Evolutionary conservation across 208 protist genomes (phyloP).

Genomic region (Trypanosoma congolense): DNA sequence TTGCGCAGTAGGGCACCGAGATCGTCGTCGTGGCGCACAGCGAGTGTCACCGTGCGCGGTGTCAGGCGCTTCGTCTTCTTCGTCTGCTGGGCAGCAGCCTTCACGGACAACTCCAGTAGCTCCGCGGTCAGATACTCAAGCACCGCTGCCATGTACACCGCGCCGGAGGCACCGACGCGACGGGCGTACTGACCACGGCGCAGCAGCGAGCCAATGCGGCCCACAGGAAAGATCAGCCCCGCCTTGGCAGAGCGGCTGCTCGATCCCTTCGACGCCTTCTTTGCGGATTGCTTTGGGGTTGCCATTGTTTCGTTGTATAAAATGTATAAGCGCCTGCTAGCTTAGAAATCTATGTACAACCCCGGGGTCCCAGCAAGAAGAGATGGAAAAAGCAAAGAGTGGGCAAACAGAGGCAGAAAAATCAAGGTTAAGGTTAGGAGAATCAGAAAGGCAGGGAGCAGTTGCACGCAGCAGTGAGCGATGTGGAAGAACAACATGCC

Average conservation of each 20-base stretch:
- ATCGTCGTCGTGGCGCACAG: constrained; percentile 80
- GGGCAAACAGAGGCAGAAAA: neutral
- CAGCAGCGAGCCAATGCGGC: constrained; percentile 95
- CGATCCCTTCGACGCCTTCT: constrained; percentile 72
- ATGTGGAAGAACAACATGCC: no score
- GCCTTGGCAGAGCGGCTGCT: constrained; percentile 92
- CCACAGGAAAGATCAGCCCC: constrained; percentile 98
- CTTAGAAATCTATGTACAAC: neutral
- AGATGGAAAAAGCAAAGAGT: constrained; percentile 4
- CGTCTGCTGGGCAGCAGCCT: constrained; percentile 57
- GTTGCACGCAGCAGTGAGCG: no score
- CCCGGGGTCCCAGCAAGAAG: neutral
- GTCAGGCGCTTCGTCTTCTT: constrained; percentile 70
- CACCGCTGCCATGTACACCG: constrained; percentile 98
- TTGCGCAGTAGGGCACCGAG: constrained; percentile 53
- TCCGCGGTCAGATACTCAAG: constrained; percentile 96
- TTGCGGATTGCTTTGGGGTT: constrained; percentile 49
- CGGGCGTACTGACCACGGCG: constrained; percentile 94
- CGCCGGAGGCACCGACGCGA: constrained; percentile 96
- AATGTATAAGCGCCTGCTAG: neutral
- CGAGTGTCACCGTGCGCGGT: constrained; percentile 68
- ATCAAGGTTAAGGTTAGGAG: no score
- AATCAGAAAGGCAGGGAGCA: no score
- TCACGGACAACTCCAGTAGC: constrained; percentile 80
- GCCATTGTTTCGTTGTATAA: constrained; percentile 26